Conservation (phyloP, 2,329 filamentous ascomycete species). For the Exophiala phaeomuriformis region DNA sequence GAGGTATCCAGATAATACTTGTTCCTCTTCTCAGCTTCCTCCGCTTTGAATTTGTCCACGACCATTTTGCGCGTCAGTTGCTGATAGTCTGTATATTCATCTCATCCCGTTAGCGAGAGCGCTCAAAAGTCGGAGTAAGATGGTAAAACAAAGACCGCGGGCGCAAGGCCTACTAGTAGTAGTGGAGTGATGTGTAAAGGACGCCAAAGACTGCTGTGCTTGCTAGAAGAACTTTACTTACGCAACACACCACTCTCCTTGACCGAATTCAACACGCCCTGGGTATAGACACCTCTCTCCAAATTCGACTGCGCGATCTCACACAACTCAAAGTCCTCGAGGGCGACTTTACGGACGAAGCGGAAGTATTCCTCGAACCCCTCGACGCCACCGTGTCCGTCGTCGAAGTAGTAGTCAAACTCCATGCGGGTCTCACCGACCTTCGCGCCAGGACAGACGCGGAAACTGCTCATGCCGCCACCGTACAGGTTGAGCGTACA, state of each 20-base stretch:
- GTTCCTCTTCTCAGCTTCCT: slow-evolving; percentile 26
- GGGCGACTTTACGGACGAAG: slow-evolving; percentile 50
- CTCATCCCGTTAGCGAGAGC: no score
- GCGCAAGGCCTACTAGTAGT: neutral
- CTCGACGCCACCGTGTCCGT: slow-evolving; percentile 36
- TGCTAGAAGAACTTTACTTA: slow-evolving; percentile 29
- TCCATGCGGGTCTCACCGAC: slow-evolving; percentile 49
- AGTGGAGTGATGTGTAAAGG: neutral
- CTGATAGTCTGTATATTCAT: slow-evolving; percentile 37
- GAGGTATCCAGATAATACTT: no score
- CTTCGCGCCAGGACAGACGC: slow-evolving; percentile 46
- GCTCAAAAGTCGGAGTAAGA: neutral
- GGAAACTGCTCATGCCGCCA: slow-evolving; percentile 52
- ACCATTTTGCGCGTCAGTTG: slow-evolving; percentile 42
- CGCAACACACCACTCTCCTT: slow-evolving; percentile 51
- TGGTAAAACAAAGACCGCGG: neutral
- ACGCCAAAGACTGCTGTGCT: neutral
- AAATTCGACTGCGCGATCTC: slow-evolving; percentile 51
- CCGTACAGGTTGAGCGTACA: slow-evolving; percentile 53
- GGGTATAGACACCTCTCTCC: slow-evolving; percentile 47
- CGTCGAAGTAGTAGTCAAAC: slow-evolving; percentile 52
- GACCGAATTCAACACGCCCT: slow-evolving; percentile 49
- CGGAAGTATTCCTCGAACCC: slow-evolving; percentile 52
- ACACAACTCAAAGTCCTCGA: slow-evolving; percentile 52
- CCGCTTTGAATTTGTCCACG: slow-evolving; percentile 37